Evolutionary conservation across 2,329 filamentous ascomycete genomes (phyloP), one percentile per base, ranked within the genome.

Genomic region (Sclerotiophoma versabilis): DNA sequence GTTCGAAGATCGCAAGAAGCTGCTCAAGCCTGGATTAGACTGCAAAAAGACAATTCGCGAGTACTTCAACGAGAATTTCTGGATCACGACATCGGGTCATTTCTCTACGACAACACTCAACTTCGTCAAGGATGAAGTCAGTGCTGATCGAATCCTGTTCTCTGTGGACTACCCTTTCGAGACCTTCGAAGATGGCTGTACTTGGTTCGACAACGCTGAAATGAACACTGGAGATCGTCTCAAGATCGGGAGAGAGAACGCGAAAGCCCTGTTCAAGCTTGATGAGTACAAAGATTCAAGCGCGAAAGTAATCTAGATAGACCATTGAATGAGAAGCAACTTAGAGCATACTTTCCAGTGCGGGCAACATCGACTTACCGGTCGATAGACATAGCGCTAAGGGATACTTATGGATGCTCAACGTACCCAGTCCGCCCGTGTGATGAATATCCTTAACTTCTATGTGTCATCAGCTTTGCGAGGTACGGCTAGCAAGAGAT

Each of bases 61-160:
- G 15, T 85, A 85, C 68, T 85, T 85, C 68, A 75, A 74, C 19
- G 60, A 78, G 32, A 85, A 85, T 65, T 73, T 85, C 51, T 85
- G 80, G 80, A 79, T 85, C 59, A 85, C 83, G 3, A 85, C 83
- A 0, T 79, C 76, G 49, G 83, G 83, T 0, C 80, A 85, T 64
- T 85, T 85, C 60, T 84, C 80, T 0, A 84, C 81, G 0, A 69
- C 78, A 1, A 82, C 81, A 0, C 67, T 85, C 37, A 74, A 83
- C 57, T 84, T 77, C 46, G 79, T 78, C 38, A 73, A 81, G 17
- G 72, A 75, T 17, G 77, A 83, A 59, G 71, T 85, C 23, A 77
- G 81, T 7, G 71, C 79, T 5, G 80, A 83, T 47, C 69, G 81
- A 0, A 80, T 83, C 30, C 59, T 84, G n/a, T 84, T 82, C 64